Conservation (phyloP, 2,329 filamentous ascomycete species). For the Didymella lethalis region DNA sequence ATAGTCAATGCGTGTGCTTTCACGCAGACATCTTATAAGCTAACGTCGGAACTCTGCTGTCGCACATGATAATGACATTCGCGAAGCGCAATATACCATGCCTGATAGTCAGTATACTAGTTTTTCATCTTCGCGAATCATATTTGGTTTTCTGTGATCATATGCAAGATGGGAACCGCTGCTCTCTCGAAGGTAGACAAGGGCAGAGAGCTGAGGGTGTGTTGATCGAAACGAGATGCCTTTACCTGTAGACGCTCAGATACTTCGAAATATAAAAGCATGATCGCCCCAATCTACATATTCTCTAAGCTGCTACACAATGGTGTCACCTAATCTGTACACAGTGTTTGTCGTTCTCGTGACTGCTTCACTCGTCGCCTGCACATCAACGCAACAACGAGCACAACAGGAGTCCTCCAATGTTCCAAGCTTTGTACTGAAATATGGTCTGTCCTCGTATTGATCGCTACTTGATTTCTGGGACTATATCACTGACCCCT, state of each 20-base stretch:
- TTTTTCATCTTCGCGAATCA: conserved; percentile 6
- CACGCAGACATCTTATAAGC: conserved; percentile 6
- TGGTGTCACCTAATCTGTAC: neutral
- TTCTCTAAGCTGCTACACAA: neutral
- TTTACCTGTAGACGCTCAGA: neutral
- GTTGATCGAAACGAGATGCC: neutral
- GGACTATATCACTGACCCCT: conserved; percentile 15
- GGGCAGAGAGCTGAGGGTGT: conserved; percentile 1
- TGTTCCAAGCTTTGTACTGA: conserved; percentile 50
- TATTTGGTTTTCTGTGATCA: no score
- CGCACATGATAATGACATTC: neutral
- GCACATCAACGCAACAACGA: conserved; percentile 30
- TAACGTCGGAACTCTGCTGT: neutral
- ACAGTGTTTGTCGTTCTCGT: neutral
- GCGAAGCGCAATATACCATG: neutral
- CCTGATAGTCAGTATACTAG: conserved; percentile 1
- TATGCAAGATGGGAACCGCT: neutral
- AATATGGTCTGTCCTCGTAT: conserved; percentile 44
- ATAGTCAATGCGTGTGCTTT: conserved; percentile 3
- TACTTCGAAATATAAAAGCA: neutral
- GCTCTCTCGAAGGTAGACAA: neutral
- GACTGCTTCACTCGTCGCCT: conserved; percentile 8
- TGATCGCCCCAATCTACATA: neutral
- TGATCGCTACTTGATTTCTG: neutral
- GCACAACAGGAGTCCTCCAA: conserved; percentile 32